These are phyloP conservation scores for Trypanosoma mega DNA, from an alignment of 208 protist species.

Conservation along the genomic window DNA sequence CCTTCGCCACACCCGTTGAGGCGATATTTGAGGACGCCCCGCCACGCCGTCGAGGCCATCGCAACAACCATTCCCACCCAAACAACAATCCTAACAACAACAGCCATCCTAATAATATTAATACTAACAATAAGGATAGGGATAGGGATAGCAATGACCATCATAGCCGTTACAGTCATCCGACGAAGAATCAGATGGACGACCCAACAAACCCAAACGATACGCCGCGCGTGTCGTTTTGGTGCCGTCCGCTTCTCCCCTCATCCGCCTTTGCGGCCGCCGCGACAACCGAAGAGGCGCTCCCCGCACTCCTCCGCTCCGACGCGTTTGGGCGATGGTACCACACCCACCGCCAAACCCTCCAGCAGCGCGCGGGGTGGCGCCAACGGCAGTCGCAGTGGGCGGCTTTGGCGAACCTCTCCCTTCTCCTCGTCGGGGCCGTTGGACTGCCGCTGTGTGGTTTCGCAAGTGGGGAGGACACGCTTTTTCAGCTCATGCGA, in stretches of 20 bases:
- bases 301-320: constrained; percentile 48
- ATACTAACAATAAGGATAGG: no score
- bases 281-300: constrained; percentile 34
- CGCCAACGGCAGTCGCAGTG: constrained; percentile 35
- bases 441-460: constrained; percentile 59
- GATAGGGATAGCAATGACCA: no score
- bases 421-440: constrained; percentile 36
- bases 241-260: no score
- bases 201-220: no score
- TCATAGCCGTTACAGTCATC: no score
- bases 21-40: no score
- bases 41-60: no score
- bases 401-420: constrained; percentile 32
- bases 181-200: no score
- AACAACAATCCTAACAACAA: no score
- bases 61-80: no score
- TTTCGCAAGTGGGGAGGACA: constrained; percentile 42
- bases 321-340: constrained; percentile 64
- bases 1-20: not conserved
- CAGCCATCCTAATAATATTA: no score
- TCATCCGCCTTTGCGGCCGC: not conserved
- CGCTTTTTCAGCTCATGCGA: constrained; percentile 11
- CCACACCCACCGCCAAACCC: constrained; percentile 34
- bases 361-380: constrained; percentile 40
- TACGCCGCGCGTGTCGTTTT: no score